Conservation (phyloP, 2,329 filamentous ascomycete genomes). For the Amylocarpus encephaloides region DNA sequence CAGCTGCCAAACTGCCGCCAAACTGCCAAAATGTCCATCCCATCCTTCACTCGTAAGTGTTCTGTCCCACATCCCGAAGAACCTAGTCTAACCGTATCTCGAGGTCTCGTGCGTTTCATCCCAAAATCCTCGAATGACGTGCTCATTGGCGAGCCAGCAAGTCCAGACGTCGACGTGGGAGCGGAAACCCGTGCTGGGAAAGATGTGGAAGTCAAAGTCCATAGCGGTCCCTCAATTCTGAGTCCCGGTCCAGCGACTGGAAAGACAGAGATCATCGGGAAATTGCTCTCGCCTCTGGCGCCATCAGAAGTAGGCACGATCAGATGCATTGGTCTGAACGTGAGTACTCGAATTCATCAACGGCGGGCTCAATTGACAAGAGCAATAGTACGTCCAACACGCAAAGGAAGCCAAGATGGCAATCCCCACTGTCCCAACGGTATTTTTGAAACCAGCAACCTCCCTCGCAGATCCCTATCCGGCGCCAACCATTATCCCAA, state of each 20-base stretch:
- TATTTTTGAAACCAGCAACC: slow-evolving; percentile 28
- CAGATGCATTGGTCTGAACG: slow-evolving; percentile 46
- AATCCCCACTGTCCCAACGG: slow-evolving; percentile 37
- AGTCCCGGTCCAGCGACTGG: slow-evolving; percentile 46
- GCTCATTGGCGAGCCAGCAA: slow-evolving; percentile 50
- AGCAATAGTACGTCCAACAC: slow-evolving; percentile 38
- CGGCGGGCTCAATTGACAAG: not conserved
- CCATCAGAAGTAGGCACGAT: slow-evolving; percentile 40
- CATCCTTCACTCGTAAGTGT: slow-evolving; percentile 22
- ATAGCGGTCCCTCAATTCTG: slow-evolving; percentile 52
- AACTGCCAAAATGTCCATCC: slow-evolving; percentile 15
- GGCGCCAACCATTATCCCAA: slow-evolving; percentile 39
- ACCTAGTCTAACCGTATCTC: slow-evolving; percentile 1
- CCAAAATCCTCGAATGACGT: slow-evolving; percentile 45
- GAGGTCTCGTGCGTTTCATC: slow-evolving; percentile 54
- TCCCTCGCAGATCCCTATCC: slow-evolving; percentile 26
- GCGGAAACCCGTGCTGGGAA: slow-evolving; percentile 48
- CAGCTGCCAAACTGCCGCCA: too few species aligned
- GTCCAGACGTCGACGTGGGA: slow-evolving; percentile 49
- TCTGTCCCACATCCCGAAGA: not conserved
- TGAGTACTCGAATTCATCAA: slow-evolving; percentile 21
- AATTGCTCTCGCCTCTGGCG: slow-evolving; percentile 37
- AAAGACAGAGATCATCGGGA: slow-evolving; percentile 38
- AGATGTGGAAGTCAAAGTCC: slow-evolving; percentile 50
- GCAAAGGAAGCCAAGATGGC: slow-evolving; percentile 40